phyloP scores from a whole-genome alignment of 1,139 yeast species.

The Debaryomyces robertsiae region DNA sequence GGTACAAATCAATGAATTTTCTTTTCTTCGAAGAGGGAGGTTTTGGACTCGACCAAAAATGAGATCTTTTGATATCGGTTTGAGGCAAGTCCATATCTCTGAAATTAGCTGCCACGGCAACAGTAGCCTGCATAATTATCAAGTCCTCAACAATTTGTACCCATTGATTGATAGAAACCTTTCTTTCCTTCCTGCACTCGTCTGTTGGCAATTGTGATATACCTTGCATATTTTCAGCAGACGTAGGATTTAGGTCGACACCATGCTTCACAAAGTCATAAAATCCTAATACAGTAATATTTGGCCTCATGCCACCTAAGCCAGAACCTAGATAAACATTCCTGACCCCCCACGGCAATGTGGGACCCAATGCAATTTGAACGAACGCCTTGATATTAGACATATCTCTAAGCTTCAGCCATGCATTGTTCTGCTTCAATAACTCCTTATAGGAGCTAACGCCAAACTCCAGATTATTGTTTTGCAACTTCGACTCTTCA shows the following conservation, averaged over 20 bases:
- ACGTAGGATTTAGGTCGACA: constrained; percentile 26
- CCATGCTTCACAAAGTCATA: constrained; percentile 61
- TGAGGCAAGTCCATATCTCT: constrained; percentile 59
- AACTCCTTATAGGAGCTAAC: constrained; percentile 58
- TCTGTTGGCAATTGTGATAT: constrained; percentile 71
- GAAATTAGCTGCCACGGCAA: constrained; percentile 92
- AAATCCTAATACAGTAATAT: constrained; percentile 88
- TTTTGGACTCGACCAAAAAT: constrained; percentile 22
- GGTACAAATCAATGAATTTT: constrained; percentile 81
- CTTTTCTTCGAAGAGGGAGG: constrained; percentile 19
- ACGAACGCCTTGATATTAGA: constrained; percentile 87
- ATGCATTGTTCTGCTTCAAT: constrained; percentile 71
- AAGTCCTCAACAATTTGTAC: constrained; percentile 90
- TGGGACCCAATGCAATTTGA: constrained; percentile 86
- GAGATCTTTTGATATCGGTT: constrained; percentile 21
- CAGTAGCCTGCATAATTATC: constrained; percentile 88
- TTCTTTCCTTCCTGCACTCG: constrained; percentile 67
- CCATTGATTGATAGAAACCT: constrained; percentile 79
- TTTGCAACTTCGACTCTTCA: constrained; percentile 29
- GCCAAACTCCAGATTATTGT: constrained; percentile 29
- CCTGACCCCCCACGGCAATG: constrained; percentile 93
- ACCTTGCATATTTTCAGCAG: constrained; percentile 20
- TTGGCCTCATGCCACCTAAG: constrained; percentile 95
- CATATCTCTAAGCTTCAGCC: constrained; percentile 80
- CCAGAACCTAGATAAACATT: constrained; percentile 92